Evolutionary conservation across 306 rosid species (phyloP).

Genomic region (Spatholobus suberectus): DNA sequence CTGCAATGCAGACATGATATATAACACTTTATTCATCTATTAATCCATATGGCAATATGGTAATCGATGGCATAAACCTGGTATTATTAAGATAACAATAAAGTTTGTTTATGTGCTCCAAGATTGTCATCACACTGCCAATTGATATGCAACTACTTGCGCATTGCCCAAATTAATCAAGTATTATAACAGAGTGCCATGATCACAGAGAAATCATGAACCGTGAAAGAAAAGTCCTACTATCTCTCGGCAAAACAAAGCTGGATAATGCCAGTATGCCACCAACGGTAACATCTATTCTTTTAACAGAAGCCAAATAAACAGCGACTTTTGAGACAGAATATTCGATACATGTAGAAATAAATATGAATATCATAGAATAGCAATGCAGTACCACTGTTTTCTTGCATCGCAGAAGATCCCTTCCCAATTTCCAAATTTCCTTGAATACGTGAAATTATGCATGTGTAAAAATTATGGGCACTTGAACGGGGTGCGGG

Average conservation of each 20-base stretch:
- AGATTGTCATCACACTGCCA: conserved; percentile 19
- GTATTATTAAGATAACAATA: background rate
- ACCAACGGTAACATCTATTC: too few relatives aligned
- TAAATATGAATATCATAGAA: background rate
- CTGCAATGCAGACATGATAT: background rate
- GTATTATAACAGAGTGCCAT: background rate
- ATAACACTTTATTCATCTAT: background rate
- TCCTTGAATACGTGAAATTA: too few relatives aligned
- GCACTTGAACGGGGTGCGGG: too few relatives aligned
- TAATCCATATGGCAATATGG: background rate
- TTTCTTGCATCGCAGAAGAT: too few relatives aligned
- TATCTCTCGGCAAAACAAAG: background rate
- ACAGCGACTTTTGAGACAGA: background rate
- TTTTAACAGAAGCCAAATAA: too few relatives aligned
- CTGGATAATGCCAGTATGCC: conserved; percentile 2
- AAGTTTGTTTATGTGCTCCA: background rate
- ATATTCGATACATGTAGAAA: background rate
- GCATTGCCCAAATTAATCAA: conserved; percentile 28
- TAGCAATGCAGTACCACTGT: conserved; percentile 17
- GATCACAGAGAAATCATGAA: conserved; percentile 1
- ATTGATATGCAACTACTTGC: conserved; percentile 15
- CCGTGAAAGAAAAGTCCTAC: conserved; percentile 18
- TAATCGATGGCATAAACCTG: background rate
- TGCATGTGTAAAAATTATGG: too few relatives aligned
- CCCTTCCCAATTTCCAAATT: too few relatives aligned